A percentile compares a stretch with the other conserved stretches of the same genome.
Conservation (phyloP, 345 rosid species). For the Abelmoschus esculentus region DNA sequence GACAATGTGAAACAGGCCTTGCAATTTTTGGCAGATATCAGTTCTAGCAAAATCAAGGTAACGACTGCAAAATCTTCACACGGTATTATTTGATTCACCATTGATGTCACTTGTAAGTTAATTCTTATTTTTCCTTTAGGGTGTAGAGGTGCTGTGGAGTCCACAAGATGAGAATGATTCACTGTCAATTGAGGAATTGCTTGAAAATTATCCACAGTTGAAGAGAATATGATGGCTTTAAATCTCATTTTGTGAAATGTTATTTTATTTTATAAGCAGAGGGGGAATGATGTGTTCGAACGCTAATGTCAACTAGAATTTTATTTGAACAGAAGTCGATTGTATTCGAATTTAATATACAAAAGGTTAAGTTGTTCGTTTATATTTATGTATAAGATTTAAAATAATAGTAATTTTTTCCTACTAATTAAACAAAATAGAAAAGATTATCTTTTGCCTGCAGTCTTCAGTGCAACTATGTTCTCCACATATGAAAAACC, state of each 20-base stretch:
- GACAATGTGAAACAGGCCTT: constrained; percentile 18
- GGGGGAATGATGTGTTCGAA: no score
- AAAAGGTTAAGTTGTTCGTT: no score
- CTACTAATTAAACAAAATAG: no score
- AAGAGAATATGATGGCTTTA: constrained; percentile 1
- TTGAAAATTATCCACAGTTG: constrained; percentile 18
- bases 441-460: no score
- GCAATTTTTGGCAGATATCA: constrained; percentile 10
- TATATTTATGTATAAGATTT: no score
- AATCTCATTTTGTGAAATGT: background rate
- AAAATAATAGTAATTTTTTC: no score
- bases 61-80: background rate
- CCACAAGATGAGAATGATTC: constrained; percentile 26
- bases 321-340: no score
- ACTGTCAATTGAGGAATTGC: constrained; percentile 20
- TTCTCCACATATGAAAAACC: background rate
- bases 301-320: no score
- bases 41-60: constrained; percentile 13
- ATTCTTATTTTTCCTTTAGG: constrained; percentile 10
- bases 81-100: background rate
- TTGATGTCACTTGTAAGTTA: background rate
- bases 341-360: no score
- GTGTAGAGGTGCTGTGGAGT: constrained; percentile 32
- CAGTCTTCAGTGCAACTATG: background rate
- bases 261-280: no score